A percentile compares a stretch with the other conserved stretches of the same genome.
phyloP scores from a whole-genome alignment of 257 asterid species.

The Plantago major region DNA sequence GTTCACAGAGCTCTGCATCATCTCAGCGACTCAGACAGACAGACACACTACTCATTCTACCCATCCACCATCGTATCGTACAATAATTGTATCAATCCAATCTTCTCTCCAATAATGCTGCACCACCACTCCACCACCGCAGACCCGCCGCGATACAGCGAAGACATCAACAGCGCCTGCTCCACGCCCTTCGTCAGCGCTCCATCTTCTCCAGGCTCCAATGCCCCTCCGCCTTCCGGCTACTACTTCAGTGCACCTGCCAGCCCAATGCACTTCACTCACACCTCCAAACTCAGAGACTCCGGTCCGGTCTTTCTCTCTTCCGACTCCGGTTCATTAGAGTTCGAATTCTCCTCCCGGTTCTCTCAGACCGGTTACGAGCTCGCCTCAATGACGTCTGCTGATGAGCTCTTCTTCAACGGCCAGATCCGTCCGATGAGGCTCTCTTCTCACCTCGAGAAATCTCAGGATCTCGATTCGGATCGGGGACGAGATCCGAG shows the following conservation, averaged over 20 bases:
- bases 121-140: conserved; percentile 20
- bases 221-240: conserved; percentile 35
- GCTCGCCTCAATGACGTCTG: conserved; percentile 42
- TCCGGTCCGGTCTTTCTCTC: conserved; percentile 37
- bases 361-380: conserved; percentile 31
- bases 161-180: conserved; percentile 48
- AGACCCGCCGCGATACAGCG: conserved; percentile 46
- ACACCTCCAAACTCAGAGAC: conserved; percentile 18
- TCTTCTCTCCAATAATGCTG: conserved; percentile 35
- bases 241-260: conserved; percentile 64
- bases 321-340: conserved; percentile 48
- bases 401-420: conserved; percentile 52
- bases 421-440: conserved; percentile 67
- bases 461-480: conserved; percentile 27
- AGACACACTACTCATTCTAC: too few relatives aligned
- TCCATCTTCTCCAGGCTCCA: conserved; percentile 46
- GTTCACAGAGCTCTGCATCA: conserved; percentile 30
- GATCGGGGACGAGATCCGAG: conserved; percentile 46
- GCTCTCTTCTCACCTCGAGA: conserved; percentile 38
- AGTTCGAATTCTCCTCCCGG: conserved; percentile 53
- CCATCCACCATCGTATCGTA: conserved; percentile 2
- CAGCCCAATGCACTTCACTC: conserved; percentile 46
- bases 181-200: conserved; percentile 63
- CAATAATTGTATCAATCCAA: conserved; percentile 37
- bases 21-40: too few relatives aligned